Percentiles rank a stretch among this genome's conserved stretches.
Conservation (phyloP, 2,329 filamentous ascomycete species). For the Colletotrichum cordylinicola region DNA sequence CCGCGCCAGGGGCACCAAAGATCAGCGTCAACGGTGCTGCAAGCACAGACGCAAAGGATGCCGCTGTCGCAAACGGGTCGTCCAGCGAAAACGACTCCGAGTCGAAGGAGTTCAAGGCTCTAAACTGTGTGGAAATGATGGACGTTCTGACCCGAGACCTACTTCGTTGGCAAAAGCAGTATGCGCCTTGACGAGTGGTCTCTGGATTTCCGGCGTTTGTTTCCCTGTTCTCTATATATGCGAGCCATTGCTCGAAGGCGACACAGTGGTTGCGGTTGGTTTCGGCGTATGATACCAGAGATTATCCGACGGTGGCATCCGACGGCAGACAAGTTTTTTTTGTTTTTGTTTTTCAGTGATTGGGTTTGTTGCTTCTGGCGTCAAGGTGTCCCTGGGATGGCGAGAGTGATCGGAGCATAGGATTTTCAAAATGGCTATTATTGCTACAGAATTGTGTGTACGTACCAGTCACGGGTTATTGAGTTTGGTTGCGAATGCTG, state of each 20-base stretch:
- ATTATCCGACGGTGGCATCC: background rate
- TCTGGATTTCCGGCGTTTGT: conserved; percentile 43
- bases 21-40: conserved; percentile 15
- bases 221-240: conserved; percentile 39
- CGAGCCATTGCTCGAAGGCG: background rate
- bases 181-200: conserved; percentile 38
- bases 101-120: conserved; percentile 70
- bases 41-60: conserved; percentile 22
- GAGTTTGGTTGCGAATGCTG: background rate
- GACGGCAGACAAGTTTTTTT: background rate
- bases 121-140: conserved; percentile 90
- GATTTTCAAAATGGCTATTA: background rate
- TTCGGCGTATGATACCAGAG: conserved; percentile 17
- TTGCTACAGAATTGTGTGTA: background rate
- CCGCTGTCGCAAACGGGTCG: background rate
- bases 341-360: background rate
- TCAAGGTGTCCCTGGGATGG: background rate
- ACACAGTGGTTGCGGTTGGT: background rate
- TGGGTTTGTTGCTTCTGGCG: conserved; percentile 1
- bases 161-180: conserved; percentile 85
- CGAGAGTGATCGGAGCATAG: background rate
- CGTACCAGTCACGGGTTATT: background rate
- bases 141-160: conserved; percentile 81
- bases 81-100: conserved; percentile 26
- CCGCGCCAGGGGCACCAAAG: conserved; percentile 24